Evolutionary conservation across 208 protist genomes (phyloP).

Genomic region (Lotmaria passim): DNA sequence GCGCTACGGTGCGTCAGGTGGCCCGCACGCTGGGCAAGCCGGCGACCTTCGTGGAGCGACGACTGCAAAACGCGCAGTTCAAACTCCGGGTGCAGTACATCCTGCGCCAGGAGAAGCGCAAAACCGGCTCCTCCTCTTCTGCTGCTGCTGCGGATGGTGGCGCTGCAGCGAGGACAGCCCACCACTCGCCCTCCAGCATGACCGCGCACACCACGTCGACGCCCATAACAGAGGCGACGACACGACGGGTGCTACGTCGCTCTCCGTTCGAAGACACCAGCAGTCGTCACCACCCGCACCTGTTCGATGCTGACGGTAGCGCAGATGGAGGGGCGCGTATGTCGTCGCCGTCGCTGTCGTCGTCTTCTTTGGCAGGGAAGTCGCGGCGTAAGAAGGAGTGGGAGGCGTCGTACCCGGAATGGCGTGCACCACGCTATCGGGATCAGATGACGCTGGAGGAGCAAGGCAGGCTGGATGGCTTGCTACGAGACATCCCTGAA

Average conservation of each 20-base stretch:
- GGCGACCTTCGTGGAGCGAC: constrained; percentile 80
- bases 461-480: constrained; percentile 49
- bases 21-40: constrained; percentile 85
- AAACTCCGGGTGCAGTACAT: constrained; percentile 87
- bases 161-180: no score
- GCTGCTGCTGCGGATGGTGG: constrained; percentile 1
- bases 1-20: constrained; percentile 79
- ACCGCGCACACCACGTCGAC: constrained; percentile 22
- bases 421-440: constrained; percentile 51
- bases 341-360: neutral
- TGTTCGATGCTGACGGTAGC: neutral
- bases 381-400: constrained; percentile 65
- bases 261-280: constrained; percentile 25
- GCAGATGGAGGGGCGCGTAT: neutral
- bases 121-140: neutral
- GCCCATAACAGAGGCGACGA: constrained; percentile 25
- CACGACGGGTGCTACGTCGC: constrained; percentile 30
- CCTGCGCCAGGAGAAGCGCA: constrained; percentile 61
- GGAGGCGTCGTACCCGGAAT: constrained; percentile 67
- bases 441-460: constrained; percentile 80
- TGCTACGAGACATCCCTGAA: constrained; percentile 29
- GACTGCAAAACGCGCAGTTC: constrained; percentile 89
- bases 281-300: neutral
- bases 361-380: neutral
- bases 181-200: neutral